Conservation (phyloP, 78 protist species). For the Cavenderia fasciculata region DNA sequence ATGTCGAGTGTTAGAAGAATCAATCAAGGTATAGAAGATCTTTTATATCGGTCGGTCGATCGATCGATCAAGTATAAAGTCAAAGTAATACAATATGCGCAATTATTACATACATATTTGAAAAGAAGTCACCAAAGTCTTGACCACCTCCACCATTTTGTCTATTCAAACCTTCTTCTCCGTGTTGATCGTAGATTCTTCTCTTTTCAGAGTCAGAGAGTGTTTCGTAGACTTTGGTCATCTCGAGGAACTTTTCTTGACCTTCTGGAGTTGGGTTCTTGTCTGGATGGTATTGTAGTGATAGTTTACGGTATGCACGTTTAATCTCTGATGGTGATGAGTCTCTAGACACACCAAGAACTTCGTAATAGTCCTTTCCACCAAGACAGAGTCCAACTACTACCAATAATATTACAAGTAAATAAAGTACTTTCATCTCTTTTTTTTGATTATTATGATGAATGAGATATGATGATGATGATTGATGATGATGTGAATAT, state of each 20-base stretch:
- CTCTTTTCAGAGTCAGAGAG: conserved; percentile 91
- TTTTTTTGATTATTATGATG: too few relatives aligned
- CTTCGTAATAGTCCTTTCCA: conserved; percentile 83
- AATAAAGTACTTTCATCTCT: too few relatives aligned
- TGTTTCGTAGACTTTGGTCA: conserved; percentile 88
- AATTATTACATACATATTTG: background rate
- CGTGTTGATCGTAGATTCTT: conserved; percentile 89
- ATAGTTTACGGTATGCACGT: conserved; percentile 87
- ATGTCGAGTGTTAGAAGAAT: background rate
- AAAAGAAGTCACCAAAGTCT: background rate
- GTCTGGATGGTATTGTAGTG: conserved; percentile 90
- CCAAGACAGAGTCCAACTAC: background rate
- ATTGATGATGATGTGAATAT: too few relatives aligned
- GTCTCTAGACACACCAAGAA: conserved; percentile 75
- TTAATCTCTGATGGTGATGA: conserved; percentile 86
- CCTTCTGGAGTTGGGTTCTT: conserved; percentile 79
- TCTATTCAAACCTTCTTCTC: conserved; percentile 93
- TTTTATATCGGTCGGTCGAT: background rate
- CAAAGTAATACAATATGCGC: background rate
- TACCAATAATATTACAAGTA: background rate
- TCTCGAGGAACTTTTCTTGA: conserved; percentile 37
- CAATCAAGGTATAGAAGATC: background rate
- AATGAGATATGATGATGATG: too few relatives aligned
- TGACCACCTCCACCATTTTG: conserved; percentile 68
- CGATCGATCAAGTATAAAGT: background rate